Conservation (phyloP, 257 asterid genomes). For the Solanum bulbocastanum region DNA sequence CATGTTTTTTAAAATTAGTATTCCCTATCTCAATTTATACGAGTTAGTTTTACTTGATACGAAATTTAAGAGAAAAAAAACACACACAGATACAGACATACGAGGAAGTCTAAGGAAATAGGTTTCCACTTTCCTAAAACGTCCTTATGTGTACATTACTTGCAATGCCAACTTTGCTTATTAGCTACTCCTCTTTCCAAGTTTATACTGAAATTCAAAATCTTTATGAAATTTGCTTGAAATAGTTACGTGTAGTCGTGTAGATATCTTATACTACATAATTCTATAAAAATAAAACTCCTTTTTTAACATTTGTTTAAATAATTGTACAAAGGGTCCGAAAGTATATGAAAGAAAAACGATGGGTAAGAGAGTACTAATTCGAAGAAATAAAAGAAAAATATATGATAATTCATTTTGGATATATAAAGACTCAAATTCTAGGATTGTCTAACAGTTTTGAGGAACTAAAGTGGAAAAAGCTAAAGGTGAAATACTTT, state of each 20-base stretch:
- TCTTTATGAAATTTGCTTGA: not conserved
- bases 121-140: not conserved
- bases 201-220: not conserved
- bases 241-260: not conserved
- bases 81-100: not conserved
- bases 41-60: no score
- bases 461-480: not conserved
- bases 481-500: not conserved
- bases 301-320: not conserved
- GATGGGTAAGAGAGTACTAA: not conserved
- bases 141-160: not conserved
- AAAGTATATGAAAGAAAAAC: not conserved
- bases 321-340: not conserved
- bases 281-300: not conserved
- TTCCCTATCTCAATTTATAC: no score
- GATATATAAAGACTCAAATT: not conserved
- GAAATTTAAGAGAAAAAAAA: no score
- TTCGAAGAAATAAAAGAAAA: not conserved
- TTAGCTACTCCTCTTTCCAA: not conserved
- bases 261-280: not conserved
- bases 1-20: no score
- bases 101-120: not conserved
- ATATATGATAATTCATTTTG: not conserved
- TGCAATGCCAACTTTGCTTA: not conserved
- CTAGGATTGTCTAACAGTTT: not conserved